Conservation (phyloP, 306 rosid genomes). For the Geum urbanum region DNA sequence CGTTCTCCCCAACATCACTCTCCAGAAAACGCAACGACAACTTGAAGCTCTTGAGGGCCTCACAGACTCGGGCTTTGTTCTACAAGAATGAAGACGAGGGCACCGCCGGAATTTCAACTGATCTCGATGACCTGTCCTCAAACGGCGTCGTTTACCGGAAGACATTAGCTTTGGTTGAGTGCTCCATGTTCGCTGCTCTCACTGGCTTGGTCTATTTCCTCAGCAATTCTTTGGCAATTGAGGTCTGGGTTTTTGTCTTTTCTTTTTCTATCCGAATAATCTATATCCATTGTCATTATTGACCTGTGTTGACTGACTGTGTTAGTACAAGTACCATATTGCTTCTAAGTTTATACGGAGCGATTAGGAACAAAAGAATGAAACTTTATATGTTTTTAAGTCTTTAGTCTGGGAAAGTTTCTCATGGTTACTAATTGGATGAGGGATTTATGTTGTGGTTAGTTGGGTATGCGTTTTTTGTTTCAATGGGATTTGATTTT, state of each 20-base stretch:
- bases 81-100: constrained; percentile 27
- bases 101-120: constrained; percentile 21
- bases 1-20: constrained; percentile 10
- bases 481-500: constrained; percentile 16
- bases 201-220: constrained; percentile 89
- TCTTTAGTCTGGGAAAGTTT: not conserved
- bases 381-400: not conserved
- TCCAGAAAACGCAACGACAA: constrained; percentile 15
- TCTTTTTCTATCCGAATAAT: not conserved
- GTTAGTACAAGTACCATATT: not conserved
- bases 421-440: not conserved
- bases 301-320: not conserved
- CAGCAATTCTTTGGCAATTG: constrained; percentile 88
- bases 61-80: constrained; percentile 28
- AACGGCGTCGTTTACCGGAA: constrained; percentile 61
- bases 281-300: not conserved
- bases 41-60: constrained; percentile 35
- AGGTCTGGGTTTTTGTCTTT: constrained; percentile 51
- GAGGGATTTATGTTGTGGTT: not conserved
- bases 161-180: constrained; percentile 88
- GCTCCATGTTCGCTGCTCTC: constrained; percentile 97
- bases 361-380: not conserved
- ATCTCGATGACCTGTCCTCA: constrained; percentile 61
- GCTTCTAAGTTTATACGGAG: not conserved
- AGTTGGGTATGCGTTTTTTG: not conserved